phyloP scores from a whole-genome alignment of 139 green algal genomes.

The Bryopsis sp. region DNA sequence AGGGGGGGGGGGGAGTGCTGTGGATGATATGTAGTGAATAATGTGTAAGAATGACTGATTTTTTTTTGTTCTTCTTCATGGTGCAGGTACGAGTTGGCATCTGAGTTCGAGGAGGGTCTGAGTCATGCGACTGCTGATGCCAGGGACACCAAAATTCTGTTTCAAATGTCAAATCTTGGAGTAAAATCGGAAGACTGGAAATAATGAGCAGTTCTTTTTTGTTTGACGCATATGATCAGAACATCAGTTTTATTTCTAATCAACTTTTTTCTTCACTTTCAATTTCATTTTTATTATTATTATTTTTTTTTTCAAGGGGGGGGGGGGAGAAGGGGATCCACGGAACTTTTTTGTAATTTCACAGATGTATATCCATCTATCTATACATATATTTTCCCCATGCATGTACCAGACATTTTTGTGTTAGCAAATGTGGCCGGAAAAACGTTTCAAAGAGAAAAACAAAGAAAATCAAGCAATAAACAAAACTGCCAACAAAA shows the following conservation, averaged over 20 bases:
- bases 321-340: not conserved
- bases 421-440: not conserved
- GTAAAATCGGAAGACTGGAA: not conserved
- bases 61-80: no score
- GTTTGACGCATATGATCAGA: not conserved
- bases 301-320: not conserved
- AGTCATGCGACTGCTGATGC: not conserved
- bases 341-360: not conserved
- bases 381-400: no score
- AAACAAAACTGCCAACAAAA: not conserved
- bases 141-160: constrained; percentile 11
- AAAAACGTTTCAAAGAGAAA: not conserved
- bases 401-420: not conserved
- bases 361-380: not conserved
- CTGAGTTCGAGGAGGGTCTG: constrained; percentile 5
- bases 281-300: not conserved
- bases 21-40: not conserved
- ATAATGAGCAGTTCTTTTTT: not conserved
- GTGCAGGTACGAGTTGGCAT: constrained; percentile 8
- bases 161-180: constrained; percentile 3
- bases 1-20: no score
- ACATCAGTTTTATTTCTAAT: not conserved
- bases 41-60: not conserved
- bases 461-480: not conserved
- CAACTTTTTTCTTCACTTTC: not conserved